A percentile compares a stretch with the other conserved stretches of the same genome.
Evolutionary conservation across 345 rosid species (phyloP).

Genomic region (Eucalyptus virginea): DNA sequence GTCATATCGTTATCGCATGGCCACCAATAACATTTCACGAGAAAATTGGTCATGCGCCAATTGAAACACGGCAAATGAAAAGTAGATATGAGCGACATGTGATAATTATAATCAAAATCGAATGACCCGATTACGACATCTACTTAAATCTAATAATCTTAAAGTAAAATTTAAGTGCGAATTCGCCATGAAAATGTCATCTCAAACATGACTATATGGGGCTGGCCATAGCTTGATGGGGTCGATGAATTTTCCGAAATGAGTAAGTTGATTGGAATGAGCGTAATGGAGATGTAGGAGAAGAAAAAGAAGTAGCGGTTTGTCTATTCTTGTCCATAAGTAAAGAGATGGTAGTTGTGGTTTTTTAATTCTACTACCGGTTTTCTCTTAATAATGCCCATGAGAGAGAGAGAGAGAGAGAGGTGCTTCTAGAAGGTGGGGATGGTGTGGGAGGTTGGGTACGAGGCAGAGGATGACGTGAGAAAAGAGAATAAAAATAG

Average conservation of each 20-base stretch:
- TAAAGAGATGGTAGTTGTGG: constrained; percentile 27
- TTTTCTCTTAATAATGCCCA: background rate
- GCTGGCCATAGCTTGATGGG: background rate
- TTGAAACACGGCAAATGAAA: background rate
- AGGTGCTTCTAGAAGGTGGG: background rate
- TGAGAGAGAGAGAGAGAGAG: background rate
- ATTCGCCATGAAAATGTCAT: background rate
- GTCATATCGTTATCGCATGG: background rate
- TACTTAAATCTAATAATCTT: background rate
- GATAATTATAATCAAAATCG: background rate
- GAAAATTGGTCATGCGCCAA: background rate
- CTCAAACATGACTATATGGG: background rate
- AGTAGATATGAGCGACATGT: background rate
- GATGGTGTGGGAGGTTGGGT: constrained; percentile 31
- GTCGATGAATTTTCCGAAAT: background rate
- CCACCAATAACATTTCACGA: background rate
- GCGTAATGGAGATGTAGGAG: background rate
- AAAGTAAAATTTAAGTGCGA: background rate
- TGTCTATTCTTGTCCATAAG: constrained; percentile 6
- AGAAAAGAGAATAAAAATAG: background rate
- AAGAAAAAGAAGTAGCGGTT: constrained; percentile 7
- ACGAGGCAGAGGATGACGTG: constrained; percentile 11
- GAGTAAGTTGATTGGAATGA: constrained; percentile 12
- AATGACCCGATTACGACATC: background rate
- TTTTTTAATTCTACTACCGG: constrained; percentile 16